Conservation (phyloP, 2,329 filamentous ascomycete genomes). For the Aspergillus puulaauensis region DNA sequence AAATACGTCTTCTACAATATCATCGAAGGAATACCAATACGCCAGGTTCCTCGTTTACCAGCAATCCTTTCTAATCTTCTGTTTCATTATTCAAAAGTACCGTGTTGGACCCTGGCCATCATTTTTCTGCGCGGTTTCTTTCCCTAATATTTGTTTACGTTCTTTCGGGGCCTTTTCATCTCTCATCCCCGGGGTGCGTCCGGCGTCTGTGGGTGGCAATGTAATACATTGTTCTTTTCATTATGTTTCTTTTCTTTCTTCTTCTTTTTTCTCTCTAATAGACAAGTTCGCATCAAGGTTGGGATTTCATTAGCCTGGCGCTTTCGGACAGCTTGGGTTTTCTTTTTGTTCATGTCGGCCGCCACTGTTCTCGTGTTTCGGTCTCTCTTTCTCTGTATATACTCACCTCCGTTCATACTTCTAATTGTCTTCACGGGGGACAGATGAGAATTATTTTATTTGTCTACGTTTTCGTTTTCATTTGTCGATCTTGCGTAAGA, state of each 20-base stretch:
- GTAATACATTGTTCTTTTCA: not conserved
- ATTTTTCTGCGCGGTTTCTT: not conserved
- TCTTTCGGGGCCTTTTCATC: constrained; percentile 1
- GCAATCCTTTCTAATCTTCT: not conserved
- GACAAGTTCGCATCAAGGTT: constrained; percentile 3
- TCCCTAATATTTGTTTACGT: not conserved
- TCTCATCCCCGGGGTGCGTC: not conserved
- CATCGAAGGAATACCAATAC: too few relatives aligned
- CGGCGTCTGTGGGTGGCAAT: not conserved
- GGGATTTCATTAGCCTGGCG: constrained; percentile 4
- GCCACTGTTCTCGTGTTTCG: not conserved
- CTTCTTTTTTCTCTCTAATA: not conserved
- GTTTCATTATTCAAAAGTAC: not conserved
- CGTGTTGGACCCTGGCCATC: not conserved
- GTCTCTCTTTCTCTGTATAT: not conserved
- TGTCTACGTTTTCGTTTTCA: not conserved
- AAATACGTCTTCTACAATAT: not conserved
- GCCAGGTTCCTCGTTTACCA: not conserved
- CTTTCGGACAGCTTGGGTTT: not conserved
- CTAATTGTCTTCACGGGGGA: too few relatives aligned
- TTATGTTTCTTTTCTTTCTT: constrained; percentile 1
- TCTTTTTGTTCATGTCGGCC: not conserved
- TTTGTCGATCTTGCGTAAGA: too few relatives aligned
- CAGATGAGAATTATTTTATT: too few relatives aligned
- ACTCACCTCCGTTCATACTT: not conserved